These are phyloP conservation scores for Colletotrichum limetticola DNA, from an alignment of 2,329 filamentous ascomycete genomes.

Conservation along the genomic window DNA sequence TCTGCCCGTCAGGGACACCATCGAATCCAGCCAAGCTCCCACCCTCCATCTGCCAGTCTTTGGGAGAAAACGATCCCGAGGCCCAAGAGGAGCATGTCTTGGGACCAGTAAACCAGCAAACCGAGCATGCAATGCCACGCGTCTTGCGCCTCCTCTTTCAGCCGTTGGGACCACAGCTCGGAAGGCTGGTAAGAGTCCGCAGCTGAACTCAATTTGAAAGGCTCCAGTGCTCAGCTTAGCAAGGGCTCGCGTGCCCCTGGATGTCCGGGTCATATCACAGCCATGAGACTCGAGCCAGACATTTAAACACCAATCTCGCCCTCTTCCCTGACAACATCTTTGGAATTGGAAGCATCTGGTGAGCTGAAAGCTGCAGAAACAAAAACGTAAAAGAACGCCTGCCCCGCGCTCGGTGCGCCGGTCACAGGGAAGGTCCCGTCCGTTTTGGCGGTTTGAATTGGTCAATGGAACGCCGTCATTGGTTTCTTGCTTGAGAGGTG, in stretches of 20 bases:
- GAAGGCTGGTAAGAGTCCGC: not conserved
- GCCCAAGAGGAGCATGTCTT: not conserved
- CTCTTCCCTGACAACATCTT: not conserved
- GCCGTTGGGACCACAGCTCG: not conserved
- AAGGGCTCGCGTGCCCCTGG: constrained; percentile 24
- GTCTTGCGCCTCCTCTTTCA: constrained; percentile 13
- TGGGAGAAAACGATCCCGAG: not conserved
- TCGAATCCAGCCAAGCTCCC: constrained; percentile 8
- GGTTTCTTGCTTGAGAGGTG: not conserved
- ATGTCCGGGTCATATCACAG: not conserved
- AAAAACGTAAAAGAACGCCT: constrained; percentile 13
- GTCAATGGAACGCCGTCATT: constrained; percentile 11
- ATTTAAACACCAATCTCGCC: not conserved
- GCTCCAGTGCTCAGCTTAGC: constrained; percentile 3
- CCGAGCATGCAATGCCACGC: constrained; percentile 24
- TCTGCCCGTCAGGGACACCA: constrained; percentile 6
- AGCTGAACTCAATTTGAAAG: not conserved
- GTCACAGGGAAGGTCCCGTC: not conserved
- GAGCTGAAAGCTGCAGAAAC: not conserved
- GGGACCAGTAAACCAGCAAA: not conserved
- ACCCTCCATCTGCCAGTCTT: not conserved
- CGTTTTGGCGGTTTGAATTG: not conserved
- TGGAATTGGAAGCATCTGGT: too few relatives aligned
- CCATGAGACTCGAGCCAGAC: not conserved
- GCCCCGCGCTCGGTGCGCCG: constrained; percentile 5